Base-by-base conservation (phyloP, 768 basidiomycete genomes). In the Tulasnella calospora region DNA sequence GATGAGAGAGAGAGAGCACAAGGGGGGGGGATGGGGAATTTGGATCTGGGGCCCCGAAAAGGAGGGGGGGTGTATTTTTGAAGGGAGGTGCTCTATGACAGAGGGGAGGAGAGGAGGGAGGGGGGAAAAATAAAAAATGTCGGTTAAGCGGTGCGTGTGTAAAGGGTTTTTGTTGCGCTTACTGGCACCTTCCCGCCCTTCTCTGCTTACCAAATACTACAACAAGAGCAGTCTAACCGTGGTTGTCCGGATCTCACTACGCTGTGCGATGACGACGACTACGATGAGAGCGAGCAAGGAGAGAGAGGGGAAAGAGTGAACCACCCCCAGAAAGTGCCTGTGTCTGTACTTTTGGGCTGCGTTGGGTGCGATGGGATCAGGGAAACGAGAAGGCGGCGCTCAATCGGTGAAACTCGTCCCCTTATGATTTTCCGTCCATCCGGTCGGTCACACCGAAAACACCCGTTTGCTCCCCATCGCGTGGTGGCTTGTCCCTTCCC, bases 11-110 rank as follows among this genome's bases (percentile, higher is more conserved):
- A 35, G 33, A 67, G 55, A 57, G 55, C 12, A n/a, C n/a, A 57
- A 35, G 61, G 61, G 61, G 61, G 61, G 61, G 51, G n/a, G 35
- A 13, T 67, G 33, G 61, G 61, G 30, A 6, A 57, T 57, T 57
- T 57, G 55, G 55, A 67, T 67, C 61, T 67, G 61, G 61, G 61
- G 61, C 61, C 61, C 61, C 61, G 61, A 67, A 67, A 67, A 67
- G 61, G 61, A 67, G 61, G 61, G 61, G 61, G 61, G n/a, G 30
- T 33, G 27, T 27, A 27, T 35, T 67, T 67, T 23, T 67, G 27
- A 27, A 27, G 33, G 7, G 61, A 33, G 61, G 12, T 27, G 8
- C n/a, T 23, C n/a, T 57, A 6, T n/a, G 55, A 57, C n/a, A 15
- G 55, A n/a, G 55, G 12, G 55, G 23, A 12, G n/a, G n/a, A n/a